A percentile compares a stretch with the other conserved stretches of the same genome.
Evolutionary conservation across 129 eudicot species (phyloP).

Genomic region (Centaurea solstitialis): DNA sequence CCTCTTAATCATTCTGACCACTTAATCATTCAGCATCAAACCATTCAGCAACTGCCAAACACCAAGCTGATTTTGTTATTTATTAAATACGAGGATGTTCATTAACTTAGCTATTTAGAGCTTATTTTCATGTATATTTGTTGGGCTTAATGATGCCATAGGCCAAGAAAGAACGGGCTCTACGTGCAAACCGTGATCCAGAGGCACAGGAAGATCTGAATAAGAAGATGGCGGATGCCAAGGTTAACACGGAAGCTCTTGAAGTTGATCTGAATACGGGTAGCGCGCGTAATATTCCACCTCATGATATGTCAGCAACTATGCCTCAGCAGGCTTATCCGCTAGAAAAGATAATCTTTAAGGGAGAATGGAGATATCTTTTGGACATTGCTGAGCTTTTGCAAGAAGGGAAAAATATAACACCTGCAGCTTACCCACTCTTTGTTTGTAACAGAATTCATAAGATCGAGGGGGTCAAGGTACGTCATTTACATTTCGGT

Average conservation of each 20-base stretch:
- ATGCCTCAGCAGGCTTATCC: constrained; percentile 72
- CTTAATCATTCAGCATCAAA: too few relatives aligned
- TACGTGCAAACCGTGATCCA: constrained; percentile 46
- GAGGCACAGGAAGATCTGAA: constrained; percentile 47
- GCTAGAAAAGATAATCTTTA: constrained; percentile 59
- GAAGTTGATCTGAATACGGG: constrained; percentile 29
- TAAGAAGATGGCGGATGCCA: constrained; percentile 35
- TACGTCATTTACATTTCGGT: constrained; percentile 22
- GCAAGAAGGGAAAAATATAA: constrained; percentile 37
- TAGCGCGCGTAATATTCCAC: constrained; percentile 67
- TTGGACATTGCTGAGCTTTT: constrained; percentile 43
- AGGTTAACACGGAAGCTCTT: constrained; percentile 53
- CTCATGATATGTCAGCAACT: constrained; percentile 71
- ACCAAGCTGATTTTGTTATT: not conserved
- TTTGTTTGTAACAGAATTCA: constrained; percentile 64
- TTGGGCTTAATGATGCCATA: constrained; percentile 15
- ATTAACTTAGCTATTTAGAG: not conserved
- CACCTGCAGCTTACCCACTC: constrained; percentile 44
- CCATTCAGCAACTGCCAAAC: too few relatives aligned
- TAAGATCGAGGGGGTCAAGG: constrained; percentile 57
- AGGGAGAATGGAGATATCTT: constrained; percentile 85
- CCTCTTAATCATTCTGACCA: too few relatives aligned
- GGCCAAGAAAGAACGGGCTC: constrained; percentile 40
- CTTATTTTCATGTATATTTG: not conserved
- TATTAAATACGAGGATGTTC: not conserved